Base-by-base conservation (phyloP, 164 flowering plant genomes). In the Vitis rotundifolia region DNA sequence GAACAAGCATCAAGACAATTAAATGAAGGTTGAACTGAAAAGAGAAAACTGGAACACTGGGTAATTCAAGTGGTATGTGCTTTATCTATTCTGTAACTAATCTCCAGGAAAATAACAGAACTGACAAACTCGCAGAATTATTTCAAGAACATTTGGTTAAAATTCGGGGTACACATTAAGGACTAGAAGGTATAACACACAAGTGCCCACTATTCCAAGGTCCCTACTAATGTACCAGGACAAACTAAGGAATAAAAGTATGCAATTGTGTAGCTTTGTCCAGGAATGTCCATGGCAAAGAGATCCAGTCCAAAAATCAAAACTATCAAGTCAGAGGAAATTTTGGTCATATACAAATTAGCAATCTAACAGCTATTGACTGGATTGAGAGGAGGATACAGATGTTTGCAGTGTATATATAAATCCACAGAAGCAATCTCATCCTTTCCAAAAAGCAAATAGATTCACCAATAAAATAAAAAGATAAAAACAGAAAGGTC, bases 1-100 rank as follows among this genome's bases (percentile, higher is more conserved):
- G 84, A 82, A 71, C 55, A 67, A 86, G 49, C 15, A 62, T 59
- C 75, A 75, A 51, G 48, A 68, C 57, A 55, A 22, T 57, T n/a
- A 55, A 63, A 63, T 26, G 22, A 49, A 28, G 52, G 8, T 53
- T 52, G 57, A 51, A 18, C 50, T 12, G 22, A 51, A 49, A 37
- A 54, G 1, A 57, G 48, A 57, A 52, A 10, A 49, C 26, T 22
- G 26, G 26, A 22, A 22, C 26, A 22, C 26, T 22, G 13, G 22
- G 47, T n/a, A 56, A 67, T 7, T 8, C 14, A 67, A 15, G 11
- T 47, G 63, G 14, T 11, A 60, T 28, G 18, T 28, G 18, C 18
- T 48, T 8, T 8, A 19, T 58, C 6, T 22, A 58, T 8, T 18
- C 61, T 8, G 49, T 28, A 63, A 18, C 5, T 18, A 48, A 48